Conservation (phyloP, 2,329 filamentous ascomycete genomes). For the Clarireedia hainanense region DNA sequence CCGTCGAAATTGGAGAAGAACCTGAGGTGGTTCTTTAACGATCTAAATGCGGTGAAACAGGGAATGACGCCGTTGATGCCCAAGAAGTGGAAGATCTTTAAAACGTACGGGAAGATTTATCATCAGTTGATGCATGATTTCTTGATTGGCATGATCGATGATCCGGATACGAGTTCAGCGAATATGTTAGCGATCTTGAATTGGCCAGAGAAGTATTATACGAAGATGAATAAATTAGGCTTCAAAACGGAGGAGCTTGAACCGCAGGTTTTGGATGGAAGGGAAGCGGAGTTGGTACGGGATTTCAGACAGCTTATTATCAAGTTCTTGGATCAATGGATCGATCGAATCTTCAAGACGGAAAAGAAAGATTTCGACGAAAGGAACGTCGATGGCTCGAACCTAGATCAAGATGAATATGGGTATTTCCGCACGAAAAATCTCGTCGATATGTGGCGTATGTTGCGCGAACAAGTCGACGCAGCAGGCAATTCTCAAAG, state of each 20-base stretch:
- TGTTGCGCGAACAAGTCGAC: conserved; percentile 87
- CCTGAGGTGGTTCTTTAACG: conserved; percentile 96
- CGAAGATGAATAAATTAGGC: conserved; percentile 88
- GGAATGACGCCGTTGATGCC: conserved; percentile 91
- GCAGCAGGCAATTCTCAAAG: conserved; percentile 80
- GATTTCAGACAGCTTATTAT: conserved; percentile 95
- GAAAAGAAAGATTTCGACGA: conserved; percentile 77
- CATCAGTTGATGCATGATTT: conserved; percentile 95
- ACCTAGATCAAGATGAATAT: conserved; percentile 80
- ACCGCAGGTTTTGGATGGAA: conserved; percentile 83
- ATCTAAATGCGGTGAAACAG: conserved; percentile 87
- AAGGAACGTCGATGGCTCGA: conserved; percentile 62
- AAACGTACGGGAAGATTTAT: conserved; percentile 84
- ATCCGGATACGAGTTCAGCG: conserved; percentile 73
- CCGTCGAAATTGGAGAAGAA: conserved; percentile 77
- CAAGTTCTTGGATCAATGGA: conserved; percentile 93
- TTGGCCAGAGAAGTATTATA: conserved; percentile 93
- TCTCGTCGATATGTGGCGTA: conserved; percentile 90
- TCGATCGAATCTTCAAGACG: conserved; percentile 79
- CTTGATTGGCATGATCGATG: conserved; percentile 72
- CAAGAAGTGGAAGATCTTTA: conserved; percentile 92
- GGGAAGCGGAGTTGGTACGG: conserved; percentile 81
- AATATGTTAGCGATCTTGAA: conserved; percentile 89
- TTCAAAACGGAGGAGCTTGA: conserved; percentile 67
- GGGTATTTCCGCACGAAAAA: conserved; percentile 90